Evolutionary conservation across 164 flowering plant genomes (phyloP).

Genomic region (Chimonanthus salicifolius): DNA sequence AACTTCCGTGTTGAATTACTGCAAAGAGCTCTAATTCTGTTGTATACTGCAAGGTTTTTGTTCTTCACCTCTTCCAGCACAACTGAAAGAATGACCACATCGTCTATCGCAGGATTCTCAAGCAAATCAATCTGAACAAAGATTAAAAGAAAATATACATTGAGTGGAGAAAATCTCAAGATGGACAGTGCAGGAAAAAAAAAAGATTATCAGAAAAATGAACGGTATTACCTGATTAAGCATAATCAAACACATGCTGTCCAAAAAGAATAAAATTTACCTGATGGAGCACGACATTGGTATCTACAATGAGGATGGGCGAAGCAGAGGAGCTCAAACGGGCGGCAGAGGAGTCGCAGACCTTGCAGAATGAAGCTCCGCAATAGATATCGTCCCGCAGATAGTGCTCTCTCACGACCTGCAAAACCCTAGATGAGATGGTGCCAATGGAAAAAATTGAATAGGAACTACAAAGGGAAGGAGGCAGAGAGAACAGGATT

Average conservation of each 20-base stretch:
- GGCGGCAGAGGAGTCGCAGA: constrained; percentile 56
- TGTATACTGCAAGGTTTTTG: constrained; percentile 74
- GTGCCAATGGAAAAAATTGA: neutral
- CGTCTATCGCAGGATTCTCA: constrained; percentile 78
- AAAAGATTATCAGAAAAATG: neutral
- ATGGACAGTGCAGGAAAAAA: neutral
- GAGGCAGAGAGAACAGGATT: constrained; percentile 1
- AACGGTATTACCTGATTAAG: neutral
- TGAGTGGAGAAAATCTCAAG: neutral
- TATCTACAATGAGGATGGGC: constrained; percentile 65
- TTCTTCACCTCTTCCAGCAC: constrained; percentile 90
- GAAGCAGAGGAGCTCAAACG: constrained; percentile 45
- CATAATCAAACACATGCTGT: neutral
- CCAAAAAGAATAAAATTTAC: constrained; percentile 20
- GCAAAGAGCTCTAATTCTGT: constrained; percentile 71
- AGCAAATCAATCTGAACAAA: constrained; percentile 79
- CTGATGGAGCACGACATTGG: constrained; percentile 93
- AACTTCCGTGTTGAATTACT: constrained; percentile 55
- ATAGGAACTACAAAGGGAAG: neutral
- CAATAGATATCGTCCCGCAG: constrained; percentile 86
- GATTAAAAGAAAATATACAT: neutral
- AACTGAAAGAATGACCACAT: constrained; percentile 75
- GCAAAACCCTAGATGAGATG: neutral
- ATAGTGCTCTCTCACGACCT: constrained; percentile 85
- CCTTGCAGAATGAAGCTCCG: constrained; percentile 59